These are phyloP conservation scores for Ajuga reptans DNA, from an alignment of 305 asterid genomes.

Conservation along the genomic window DNA sequence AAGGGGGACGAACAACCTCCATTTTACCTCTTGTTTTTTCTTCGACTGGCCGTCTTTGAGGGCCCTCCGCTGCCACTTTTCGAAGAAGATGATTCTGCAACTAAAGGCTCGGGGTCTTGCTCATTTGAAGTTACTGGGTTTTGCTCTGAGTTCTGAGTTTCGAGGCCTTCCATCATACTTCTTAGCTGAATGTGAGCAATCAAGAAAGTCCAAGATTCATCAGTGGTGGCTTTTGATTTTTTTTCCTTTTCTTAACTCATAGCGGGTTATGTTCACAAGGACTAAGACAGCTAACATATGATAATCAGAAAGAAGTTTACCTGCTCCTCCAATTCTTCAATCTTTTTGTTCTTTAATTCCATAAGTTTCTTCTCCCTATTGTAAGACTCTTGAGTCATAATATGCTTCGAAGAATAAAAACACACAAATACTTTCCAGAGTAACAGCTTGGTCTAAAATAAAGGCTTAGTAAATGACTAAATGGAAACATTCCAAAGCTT, in stretches of 20 bases:
- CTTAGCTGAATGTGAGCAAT: slow-evolving; percentile 41
- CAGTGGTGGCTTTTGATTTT: background rate
- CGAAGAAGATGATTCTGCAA: slow-evolving; percentile 33
- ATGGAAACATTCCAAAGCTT: background rate
- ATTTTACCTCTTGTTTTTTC: slow-evolving; percentile 27
- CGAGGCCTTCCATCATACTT: slow-evolving; percentile 48
- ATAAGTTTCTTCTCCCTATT: slow-evolving; percentile 51
- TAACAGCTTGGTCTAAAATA: background rate
- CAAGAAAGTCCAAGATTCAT: slow-evolving; percentile 13
- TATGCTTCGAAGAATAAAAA: background rate
- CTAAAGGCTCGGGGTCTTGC: slow-evolving; percentile 14
- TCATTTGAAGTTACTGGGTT: slow-evolving; percentile 25
- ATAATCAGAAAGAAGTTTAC: slow-evolving; percentile 27
- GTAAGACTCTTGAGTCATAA: background rate
- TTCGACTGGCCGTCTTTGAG: slow-evolving; percentile 14
- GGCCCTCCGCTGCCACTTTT: slow-evolving; percentile 17
- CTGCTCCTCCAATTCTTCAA: slow-evolving; percentile 75
- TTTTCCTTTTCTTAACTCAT: background rate
- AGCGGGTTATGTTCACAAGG: background rate
- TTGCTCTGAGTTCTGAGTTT: slow-evolving; percentile 37
- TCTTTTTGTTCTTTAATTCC: slow-evolving; percentile 43
- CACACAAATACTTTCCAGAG: background rate
- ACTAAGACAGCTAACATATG: background rate
- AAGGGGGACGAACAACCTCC: background rate
- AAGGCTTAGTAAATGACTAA: background rate